A percentile compares a stretch with the other conserved stretches of the same genome.
Conservation (phyloP, 2,329 filamentous ascomycete species). For the Pseudogymnoascus sp. region DNA sequence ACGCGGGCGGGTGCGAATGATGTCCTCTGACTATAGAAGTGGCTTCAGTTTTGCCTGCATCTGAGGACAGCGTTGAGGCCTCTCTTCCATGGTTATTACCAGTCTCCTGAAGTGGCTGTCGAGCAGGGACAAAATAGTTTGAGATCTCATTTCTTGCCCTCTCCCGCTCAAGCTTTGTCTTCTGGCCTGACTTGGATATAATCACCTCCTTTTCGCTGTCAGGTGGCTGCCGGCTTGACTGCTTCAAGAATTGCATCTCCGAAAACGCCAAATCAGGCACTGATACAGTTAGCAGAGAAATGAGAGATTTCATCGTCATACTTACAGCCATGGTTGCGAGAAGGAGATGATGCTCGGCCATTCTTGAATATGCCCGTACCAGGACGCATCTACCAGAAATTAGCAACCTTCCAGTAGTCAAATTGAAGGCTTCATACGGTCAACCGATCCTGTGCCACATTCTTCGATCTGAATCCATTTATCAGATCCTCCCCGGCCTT, state of each 20-base stretch:
- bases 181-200: not conserved
- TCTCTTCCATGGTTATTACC: not conserved
- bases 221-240: conserved; percentile 17
- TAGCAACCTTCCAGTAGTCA: not conserved
- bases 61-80: not conserved
- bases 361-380: conserved; percentile 40
- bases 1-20: not conserved
- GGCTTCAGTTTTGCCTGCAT: not conserved
- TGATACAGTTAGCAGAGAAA: conserved; percentile 20
- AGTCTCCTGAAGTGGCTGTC: not conserved
- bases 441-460: conserved; percentile 43
- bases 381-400: conserved; percentile 29
- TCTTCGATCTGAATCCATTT: conserved; percentile 46
- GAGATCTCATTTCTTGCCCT: conserved; percentile 4
- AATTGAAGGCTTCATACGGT: conserved; percentile 35
- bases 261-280: conserved; percentile 47
- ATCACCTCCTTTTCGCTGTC: conserved; percentile 15
- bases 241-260: conserved; percentile 39
- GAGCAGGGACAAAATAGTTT: not conserved
- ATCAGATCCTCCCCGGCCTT: conserved; percentile 39
- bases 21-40: not conserved
- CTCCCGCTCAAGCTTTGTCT: not conserved
- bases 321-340: conserved; percentile 32
- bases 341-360: conserved; percentile 30
- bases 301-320: conserved; percentile 3